Base-by-base conservation (phyloP, 2,329 filamentous ascomycete species). In the Hymenoscyphus fraxineus region DNA sequence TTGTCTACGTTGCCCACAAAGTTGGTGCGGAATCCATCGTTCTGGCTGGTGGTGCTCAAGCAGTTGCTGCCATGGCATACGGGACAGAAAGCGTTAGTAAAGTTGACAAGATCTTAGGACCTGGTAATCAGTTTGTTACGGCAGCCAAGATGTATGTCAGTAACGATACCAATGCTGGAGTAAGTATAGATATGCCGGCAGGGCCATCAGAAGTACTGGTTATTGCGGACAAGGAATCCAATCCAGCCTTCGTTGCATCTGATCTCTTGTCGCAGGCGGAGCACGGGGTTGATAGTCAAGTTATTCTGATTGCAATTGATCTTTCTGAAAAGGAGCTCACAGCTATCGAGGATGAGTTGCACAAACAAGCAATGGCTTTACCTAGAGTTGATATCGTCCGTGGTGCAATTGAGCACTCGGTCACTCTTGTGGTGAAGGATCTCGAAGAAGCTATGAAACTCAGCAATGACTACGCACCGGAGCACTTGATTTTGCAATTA, bases 101-200 rank as follows among this genome's bases (percentile, higher is more conserved):
- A 81, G 95, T 99, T 7, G 95, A 99, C 83, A 99, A 99, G 85
- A 97, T 99, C 71, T 86, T 98, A 13, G 95, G 95, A 0, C 95
- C 95, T 2, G 95, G 95, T 41, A 99, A 99, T 79, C 95, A 98
- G 78, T 99, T 98, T 75, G 95, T 99, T 51, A 99, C 95, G 0
- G 95, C 95, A 0, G 95, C 92, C 61, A 99, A 99, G 85, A 99
- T 99, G 95, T 85, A 93, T 72, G 95, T 99, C 55, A 92, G 90
- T 78, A 99, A 99, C 77, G 95, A 99, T 76, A 98, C 95, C 56
- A 96, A 93, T 66, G 95, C 95, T 13, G 91, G 92, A 27, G 93
- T 97, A 51, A 89, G 92, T 77, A 99, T 99, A 73, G 95, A 99
- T 76, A 99, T 99, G 95, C 95, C 95, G 12, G 95, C 95, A 41